phyloP scores from a whole-genome alignment of 1,284 basidiomycete genomes.

The Mixia osmundae region DNA sequence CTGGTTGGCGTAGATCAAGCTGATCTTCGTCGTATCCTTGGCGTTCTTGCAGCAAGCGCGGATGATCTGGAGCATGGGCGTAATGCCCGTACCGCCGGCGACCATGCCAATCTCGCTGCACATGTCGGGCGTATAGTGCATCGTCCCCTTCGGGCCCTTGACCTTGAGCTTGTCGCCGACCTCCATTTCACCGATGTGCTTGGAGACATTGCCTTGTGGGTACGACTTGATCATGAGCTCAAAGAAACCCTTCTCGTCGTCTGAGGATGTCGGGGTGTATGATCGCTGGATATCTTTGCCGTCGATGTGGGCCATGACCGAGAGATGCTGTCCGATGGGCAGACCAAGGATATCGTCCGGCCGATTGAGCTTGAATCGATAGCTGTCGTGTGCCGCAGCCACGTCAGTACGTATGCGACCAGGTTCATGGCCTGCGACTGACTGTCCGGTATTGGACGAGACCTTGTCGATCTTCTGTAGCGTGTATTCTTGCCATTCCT shows the following conservation, averaged over 20 bases:
- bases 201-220: slow-evolving; percentile 88
- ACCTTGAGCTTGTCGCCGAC: slow-evolving; percentile 64
- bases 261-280: slow-evolving; percentile 84
- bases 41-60: slow-evolving; percentile 68
- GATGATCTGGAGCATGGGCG: slow-evolving; percentile 95
- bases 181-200: slow-evolving; percentile 51
- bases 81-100: slow-evolving; percentile 79
- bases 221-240: slow-evolving; percentile 96
- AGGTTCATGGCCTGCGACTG: slow-evolving; percentile 18
- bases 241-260: slow-evolving; percentile 78
- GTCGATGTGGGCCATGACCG: slow-evolving; percentile 65
- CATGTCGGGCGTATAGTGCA: slow-evolving; percentile 34
- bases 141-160: slow-evolving; percentile 83
- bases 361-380: slow-evolving; percentile 65
- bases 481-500: slow-evolving; percentile 56
- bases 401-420: slow-evolving; percentile 1
- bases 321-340: slow-evolving; percentile 90
- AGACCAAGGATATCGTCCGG: slow-evolving; percentile 58
- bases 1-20: slow-evolving; percentile 91
- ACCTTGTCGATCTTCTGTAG: slow-evolving; percentile 58
- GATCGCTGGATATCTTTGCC: slow-evolving; percentile 74
- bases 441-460: slow-evolving; percentile 91
- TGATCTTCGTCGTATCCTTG: slow-evolving; percentile 61
- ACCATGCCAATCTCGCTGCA: slow-evolving; percentile 75
- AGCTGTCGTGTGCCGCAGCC: slow-evolving; percentile 29